phyloP scores from a whole-genome alignment of 257 asterid species.

The Solanum raphanifolium region DNA sequence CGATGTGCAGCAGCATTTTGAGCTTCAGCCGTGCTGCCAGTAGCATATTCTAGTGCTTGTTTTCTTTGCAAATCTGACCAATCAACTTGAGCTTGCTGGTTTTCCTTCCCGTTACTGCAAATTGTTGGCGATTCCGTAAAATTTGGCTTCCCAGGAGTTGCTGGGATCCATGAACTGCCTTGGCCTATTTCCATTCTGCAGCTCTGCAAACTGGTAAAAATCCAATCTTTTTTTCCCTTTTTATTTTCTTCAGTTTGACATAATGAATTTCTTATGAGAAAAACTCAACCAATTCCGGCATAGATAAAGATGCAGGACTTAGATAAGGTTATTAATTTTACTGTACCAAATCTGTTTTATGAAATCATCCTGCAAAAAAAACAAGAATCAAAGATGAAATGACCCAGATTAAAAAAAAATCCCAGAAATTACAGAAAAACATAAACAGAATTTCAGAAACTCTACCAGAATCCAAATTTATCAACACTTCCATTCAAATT shows the following conservation, averaged over 20 bases:
- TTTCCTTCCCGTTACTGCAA: conserved; percentile 20
- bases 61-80: conserved; percentile 1
- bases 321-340: neutral
- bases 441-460: neutral
- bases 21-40: conserved; percentile 1
- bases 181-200: conserved; percentile 35
- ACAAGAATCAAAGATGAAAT: neutral
- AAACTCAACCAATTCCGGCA: neutral
- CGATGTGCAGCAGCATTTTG: conserved; percentile 14
- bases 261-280: neutral
- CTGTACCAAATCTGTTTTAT: neutral
- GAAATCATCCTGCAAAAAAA: neutral
- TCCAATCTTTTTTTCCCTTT: conserved; percentile 4
- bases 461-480: neutral
- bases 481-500: neutral
- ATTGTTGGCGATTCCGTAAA: conserved; percentile 19
- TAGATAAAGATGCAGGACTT: neutral
- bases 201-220: conserved; percentile 23
- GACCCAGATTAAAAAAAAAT: neutral
- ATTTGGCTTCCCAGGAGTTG: conserved; percentile 53
- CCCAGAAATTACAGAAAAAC: neutral
- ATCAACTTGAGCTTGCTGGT: conserved; percentile 4
- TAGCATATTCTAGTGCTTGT: neutral
- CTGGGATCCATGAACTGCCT: conserved; percentile 47
- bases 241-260: neutral